Base-by-base conservation (phyloP, 1,139 yeast species). In the Debaryomyces sp. region DNA sequence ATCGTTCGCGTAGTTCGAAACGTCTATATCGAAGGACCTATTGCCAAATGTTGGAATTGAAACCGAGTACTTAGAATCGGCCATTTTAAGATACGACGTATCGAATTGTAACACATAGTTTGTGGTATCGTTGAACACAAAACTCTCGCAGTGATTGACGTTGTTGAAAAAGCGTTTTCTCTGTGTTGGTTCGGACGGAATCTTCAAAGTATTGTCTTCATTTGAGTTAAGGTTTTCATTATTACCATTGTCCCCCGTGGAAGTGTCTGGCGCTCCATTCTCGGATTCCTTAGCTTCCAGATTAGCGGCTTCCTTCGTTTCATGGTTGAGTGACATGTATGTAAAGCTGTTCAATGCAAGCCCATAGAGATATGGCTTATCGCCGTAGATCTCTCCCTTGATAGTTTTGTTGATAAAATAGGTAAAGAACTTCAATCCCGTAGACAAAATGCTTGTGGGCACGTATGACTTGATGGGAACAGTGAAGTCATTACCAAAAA, bases 401-500 rank as follows among this genome's bases (percentile, higher is more conserved):
- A 84, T 81, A 30, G 87, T 79, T 34, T 84, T 84, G 60, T 85
- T 88, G 43, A 87, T 78, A 55, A 76, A 57, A 87, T 89, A 62
- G 63, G 71, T 58, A 75, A 77, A 63, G 68, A 81, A 56, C 78
- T 89, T 72, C 68, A 84, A 63, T 1, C 80, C 81, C 0, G 80
- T 73, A 4, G 74, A 58, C 43, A 77, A 59, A 26, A 76, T 55
- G 0, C 76, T 60, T 1, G 77, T 66, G 3, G 94, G 94, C 10
- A 87, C 76, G 49, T 75, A 73, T 49, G 84, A 85, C 38, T 75
- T 69, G 39, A 87, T 80, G 1, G 90, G 85, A 29, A 73, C 66
- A 21, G 76, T 81, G 62, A 85, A 84, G 60, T 87, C 92, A 59
- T 87, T 87, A 1, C 92, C 92, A 68, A 83, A 86, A 12, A 82